Evolutionary conservation across 73 alveolate species (phyloP).

Genomic region (Loxodes magnus): DNA sequence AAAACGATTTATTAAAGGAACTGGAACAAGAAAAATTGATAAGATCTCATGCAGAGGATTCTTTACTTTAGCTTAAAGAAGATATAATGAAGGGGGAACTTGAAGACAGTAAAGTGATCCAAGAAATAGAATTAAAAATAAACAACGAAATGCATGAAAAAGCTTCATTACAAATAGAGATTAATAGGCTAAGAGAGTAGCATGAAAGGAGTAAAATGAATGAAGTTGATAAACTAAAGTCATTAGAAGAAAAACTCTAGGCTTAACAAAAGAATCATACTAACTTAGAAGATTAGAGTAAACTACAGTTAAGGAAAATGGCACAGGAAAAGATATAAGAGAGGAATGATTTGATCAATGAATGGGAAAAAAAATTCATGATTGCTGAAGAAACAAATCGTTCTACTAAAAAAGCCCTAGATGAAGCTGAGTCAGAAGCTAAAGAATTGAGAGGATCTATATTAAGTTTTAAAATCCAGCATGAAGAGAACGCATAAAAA

Average conservation of each 20-base stretch:
- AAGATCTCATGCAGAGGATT: conserved; percentile 25
- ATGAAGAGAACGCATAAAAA: not conserved
- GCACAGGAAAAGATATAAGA: conserved; percentile 14
- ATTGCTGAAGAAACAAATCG: conserved; percentile 5
- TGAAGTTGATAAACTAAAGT: conserved; percentile 8
- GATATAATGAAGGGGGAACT: conserved; percentile 27
- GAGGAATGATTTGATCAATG: conserved; percentile 20
- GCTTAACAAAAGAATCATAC: conserved; percentile 11
- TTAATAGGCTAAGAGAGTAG: conserved; percentile 12
- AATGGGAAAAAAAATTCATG: not conserved
- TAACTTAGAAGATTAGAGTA: conserved; percentile 21
- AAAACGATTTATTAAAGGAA: conserved; percentile 27
- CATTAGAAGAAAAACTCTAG: conserved; percentile 22
- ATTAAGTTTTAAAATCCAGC: not conserved
- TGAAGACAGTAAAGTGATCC: conserved; percentile 11
- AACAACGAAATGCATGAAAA: conserved; percentile 17
- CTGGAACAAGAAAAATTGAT: conserved; percentile 28
- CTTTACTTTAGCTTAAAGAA: conserved; percentile 21
- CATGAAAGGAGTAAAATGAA: conserved; percentile 17
- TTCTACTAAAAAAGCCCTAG: conserved; percentile 9
- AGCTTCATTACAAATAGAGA: conserved; percentile 6
- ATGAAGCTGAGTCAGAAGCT: not conserved
- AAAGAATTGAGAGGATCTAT: conserved; percentile 1
- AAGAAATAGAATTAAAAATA: conserved; percentile 27
- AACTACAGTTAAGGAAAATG: conserved; percentile 10